phyloP scores from a whole-genome alignment of 2,329 filamentous ascomycete genomes.

The Nigrospora sphaerica region DNA sequence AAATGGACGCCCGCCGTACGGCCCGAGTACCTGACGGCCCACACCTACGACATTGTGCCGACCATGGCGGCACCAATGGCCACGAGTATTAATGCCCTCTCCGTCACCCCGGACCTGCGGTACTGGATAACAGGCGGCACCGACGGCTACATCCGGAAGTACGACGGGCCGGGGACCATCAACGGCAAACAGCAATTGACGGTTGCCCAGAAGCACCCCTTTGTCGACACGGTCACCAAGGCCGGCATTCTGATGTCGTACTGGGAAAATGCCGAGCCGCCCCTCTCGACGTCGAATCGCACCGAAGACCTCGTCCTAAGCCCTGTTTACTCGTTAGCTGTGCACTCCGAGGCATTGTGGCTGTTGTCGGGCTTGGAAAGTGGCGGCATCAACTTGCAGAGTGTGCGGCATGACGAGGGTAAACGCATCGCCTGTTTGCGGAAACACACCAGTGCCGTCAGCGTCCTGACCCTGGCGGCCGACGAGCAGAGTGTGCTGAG shows the following conservation, averaged over 20 bases:
- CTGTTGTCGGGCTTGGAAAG: constrained; percentile 84
- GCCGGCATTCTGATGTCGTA: constrained; percentile 92
- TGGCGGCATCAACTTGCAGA: constrained; percentile 87
- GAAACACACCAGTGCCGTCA: constrained; percentile 86
- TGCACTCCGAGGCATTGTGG: constrained; percentile 87
- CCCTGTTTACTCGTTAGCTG: constrained; percentile 88
- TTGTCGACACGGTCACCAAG: constrained; percentile 95
- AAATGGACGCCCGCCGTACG: constrained; percentile 56
- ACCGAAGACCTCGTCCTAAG: constrained; percentile 62
- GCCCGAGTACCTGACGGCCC: constrained; percentile 70
- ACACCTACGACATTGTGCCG: constrained; percentile 88
- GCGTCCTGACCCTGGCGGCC: constrained; percentile 70
- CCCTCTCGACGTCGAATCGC: constrained; percentile 29
- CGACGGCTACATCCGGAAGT: constrained; percentile 94
- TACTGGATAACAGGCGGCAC: constrained; percentile 93
- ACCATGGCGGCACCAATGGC: constrained; percentile 95
- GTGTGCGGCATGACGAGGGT: constrained; percentile 88
- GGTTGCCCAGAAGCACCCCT: constrained; percentile 91
- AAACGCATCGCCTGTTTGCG: constrained; percentile 77
- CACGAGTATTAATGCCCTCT: constrained; percentile 89
- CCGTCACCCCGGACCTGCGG: constrained; percentile 86
- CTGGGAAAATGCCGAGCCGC: constrained; percentile 94
- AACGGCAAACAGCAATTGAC: constrained; percentile 92
- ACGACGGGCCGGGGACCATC: constrained; percentile 89
- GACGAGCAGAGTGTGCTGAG: constrained; percentile 86